Evolutionary conservation across 2,329 filamentous ascomycete species (phyloP), one percentile per base, ranked within the genome.

Genomic region (Pseudocercospora vitis): DNA sequence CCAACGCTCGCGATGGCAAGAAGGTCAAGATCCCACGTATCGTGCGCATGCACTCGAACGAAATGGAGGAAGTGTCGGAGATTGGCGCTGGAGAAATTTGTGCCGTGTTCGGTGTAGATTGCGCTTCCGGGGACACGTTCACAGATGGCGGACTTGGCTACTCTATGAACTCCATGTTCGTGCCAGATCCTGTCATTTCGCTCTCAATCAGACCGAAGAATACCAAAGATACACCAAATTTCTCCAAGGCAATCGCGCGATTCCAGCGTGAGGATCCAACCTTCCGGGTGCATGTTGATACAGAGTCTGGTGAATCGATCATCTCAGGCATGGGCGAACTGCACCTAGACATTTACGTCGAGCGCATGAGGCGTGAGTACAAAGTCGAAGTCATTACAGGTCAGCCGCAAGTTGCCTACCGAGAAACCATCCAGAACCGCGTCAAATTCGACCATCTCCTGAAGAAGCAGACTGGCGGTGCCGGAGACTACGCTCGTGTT

Each of bases 231-330:
- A 85, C 87, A 54, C 85, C 89, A 70, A 94, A 95, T 77, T 99
- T 99, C 81, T 91, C 87, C 69, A 99, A 99, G 77, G 94, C 94
- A 63, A 97, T 99, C 85, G 94, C 92, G 72, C 89, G 94, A 64
- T 99, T 99, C 82, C 92, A 96, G 75, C 88, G 94, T 60, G 94
- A 99, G 75, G 94, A 99, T 67, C 94, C 94, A 3, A 99, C 94
- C 9, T 99, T 99, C 83, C 85, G 94, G 50, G 89, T 99, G 31
- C 87, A 90, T 65, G 91, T 96, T 65, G 94, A 99, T 69, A 75
- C 83, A 12, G 94, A 99, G 76, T 92, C 87, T 60, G 88, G 95
- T 69, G 90, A 99, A 78, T 97, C 92, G 44, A 95, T 99, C 68
- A 97, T 99, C 68, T 95, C 89, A 35, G 94, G 94, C 56, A 99